These are phyloP conservation scores for Skeletonema grethae DNA, from an alignment of 108 stramenopile species.

Conservation along the genomic window DNA sequence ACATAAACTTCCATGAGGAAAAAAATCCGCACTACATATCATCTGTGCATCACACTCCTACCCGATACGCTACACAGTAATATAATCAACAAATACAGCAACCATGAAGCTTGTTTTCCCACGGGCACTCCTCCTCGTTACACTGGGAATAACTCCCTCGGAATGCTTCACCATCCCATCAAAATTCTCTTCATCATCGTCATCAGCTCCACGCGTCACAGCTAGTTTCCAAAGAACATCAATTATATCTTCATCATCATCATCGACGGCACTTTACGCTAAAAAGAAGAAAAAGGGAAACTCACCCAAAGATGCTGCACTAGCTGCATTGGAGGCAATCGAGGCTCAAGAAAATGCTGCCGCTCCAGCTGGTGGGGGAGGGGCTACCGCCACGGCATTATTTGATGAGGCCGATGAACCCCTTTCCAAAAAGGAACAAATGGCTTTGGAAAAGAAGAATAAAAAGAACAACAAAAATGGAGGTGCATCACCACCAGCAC, in stretches of 20 bases:
- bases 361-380: too few species aligned
- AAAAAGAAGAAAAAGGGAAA: slow-evolving; percentile 59
- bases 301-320: slow-evolving; percentile 57
- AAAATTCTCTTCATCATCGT: not conserved
- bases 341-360: slow-evolving; percentile 23
- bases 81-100: not conserved
- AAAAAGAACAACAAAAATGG: slow-evolving; percentile 13
- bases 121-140: slow-evolving; percentile 17
- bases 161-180: slow-evolving; percentile 6
- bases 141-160: slow-evolving; percentile 15
- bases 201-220: slow-evolving; percentile 5
- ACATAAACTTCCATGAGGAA: not conserved
- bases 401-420: slow-evolving; percentile 49
- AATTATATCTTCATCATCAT: not conserved
- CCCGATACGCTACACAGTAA: not conserved
- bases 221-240: not conserved
- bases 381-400: slow-evolving; percentile 12
- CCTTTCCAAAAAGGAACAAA: slow-evolving; percentile 44
- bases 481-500: too few species aligned
- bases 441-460: slow-evolving; percentile 47
- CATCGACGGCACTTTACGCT: slow-evolving; percentile 53
- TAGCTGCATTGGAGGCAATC: slow-evolving; percentile 65
- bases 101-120: slow-evolving; percentile 31
- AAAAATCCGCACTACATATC: too few species aligned
- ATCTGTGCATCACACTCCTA: too few species aligned